Conservation (phyloP, 345 rosid species). For the Orychophragmus violaceus region DNA sequence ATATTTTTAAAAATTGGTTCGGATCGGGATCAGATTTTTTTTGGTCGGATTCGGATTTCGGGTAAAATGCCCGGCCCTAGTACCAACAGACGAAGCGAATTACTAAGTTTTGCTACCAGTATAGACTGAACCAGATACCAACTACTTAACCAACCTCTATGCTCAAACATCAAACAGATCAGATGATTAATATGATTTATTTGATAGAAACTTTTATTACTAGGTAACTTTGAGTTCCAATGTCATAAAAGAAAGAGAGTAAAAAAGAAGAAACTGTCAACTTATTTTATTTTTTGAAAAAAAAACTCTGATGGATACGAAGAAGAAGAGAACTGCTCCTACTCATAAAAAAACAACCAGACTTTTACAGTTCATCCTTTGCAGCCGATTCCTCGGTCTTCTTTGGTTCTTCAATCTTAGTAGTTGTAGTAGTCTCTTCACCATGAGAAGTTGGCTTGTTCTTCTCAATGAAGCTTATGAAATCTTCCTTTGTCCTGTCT, state of each 20-base stretch:
- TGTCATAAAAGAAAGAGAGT: background rate
- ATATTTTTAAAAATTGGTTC: no score
- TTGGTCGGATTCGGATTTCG: no score
- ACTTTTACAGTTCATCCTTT: constrained; percentile 63
- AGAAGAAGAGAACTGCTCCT: constrained; percentile 10
- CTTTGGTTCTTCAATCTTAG: constrained; percentile 19
- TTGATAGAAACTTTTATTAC: background rate
- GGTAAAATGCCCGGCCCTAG: no score
- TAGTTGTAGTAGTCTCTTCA: constrained; percentile 11
- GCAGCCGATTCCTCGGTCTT: constrained; percentile 16
- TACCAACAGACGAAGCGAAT: no score
- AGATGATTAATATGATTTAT: background rate
- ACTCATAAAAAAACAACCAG: background rate
- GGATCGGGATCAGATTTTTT: no score
- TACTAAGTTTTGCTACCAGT: no score
- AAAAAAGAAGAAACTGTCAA: background rate
- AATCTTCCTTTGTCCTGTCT: constrained; percentile 70
- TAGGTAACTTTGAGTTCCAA: background rate
- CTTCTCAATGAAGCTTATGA: constrained; percentile 76
- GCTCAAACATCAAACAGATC: background rate
- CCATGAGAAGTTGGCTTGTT: constrained; percentile 33
- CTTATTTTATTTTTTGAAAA: background rate
- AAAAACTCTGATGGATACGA: background rate
- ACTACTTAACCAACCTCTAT: background rate
- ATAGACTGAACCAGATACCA: background rate